Base-by-base conservation (phyloP, 2,329 filamentous ascomycete genomes). In the Colletotrichum salicis region DNA sequence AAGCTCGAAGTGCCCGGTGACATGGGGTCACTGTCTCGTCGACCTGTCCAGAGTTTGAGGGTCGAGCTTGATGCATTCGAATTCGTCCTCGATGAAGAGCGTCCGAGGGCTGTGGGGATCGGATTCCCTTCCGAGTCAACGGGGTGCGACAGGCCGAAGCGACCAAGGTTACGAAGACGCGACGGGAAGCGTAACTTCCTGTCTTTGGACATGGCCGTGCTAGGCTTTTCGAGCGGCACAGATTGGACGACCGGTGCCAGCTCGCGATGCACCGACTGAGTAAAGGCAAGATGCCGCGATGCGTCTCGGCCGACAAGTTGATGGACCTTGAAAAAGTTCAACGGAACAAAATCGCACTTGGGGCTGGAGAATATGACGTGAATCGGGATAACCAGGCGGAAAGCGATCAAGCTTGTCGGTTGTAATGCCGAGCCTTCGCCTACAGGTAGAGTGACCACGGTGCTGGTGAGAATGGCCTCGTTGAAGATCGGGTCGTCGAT, bases 271-370 rank as follows among this genome's bases (percentile, higher is more conserved):
- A 92, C 85, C 37, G 86, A 86, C 68, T 88, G 86, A 1, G 87
- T 85, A 75, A 94, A 93, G 2, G 85, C 86, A 5, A 88, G 84
- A 56, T 90, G 86, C 74, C 90, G 87, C 0, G 84, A 81, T 37
- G 86, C 84, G 71, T 85, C 85, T 33, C 86, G 83, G 75, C 90
- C 87, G 0, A 89, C 86, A 73, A 91, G 87, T 79, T 94, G 92
- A 70, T 91, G 90, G 8, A 88, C 84, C 74, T 89, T 90, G 82
- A 93, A 93, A 74, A 93, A 90, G 56, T 82, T 87, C 35, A 93
- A 81, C 0, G 92, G 90, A 1, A 88, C 84, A 74, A 92, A 92
- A 67, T 86, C 84, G 76, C 89, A 87, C 33, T 85, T 85, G 1
- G 86, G 82, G 27, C 86, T 86, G 2, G 82, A 81, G 10, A 88